Conservation (phyloP, 1,284 basidiomycete genomes). For the Rhodotorula sp. region DNA sequence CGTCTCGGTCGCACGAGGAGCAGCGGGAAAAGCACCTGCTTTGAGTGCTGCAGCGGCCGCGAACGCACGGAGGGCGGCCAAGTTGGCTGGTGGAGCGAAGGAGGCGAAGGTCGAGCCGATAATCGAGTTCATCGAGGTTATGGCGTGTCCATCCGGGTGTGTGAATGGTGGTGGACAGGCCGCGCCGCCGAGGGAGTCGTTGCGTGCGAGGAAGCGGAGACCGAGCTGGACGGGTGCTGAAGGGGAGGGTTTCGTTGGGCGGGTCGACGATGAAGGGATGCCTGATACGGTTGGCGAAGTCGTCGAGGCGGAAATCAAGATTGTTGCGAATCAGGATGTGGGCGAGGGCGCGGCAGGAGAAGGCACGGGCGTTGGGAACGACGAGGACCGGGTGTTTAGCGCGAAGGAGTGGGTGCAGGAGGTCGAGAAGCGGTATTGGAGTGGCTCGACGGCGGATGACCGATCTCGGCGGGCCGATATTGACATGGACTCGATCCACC, state of each 20-base stretch:
- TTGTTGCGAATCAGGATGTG: constrained; percentile 41
- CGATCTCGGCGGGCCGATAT: background rate
- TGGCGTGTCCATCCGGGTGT: constrained; percentile 98
- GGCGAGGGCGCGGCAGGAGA: background rate
- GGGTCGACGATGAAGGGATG: constrained; percentile 55
- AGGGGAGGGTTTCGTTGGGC: constrained; percentile 59
- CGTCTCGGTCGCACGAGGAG: constrained; percentile 62
- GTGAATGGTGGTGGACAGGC: constrained; percentile 97
- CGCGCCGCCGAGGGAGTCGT: constrained; percentile 54
- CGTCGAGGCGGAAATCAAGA: constrained; percentile 26
- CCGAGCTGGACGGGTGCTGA: constrained; percentile 52
- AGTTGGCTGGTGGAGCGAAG: constrained; percentile 44
- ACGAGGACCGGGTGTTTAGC: constrained; percentile 30
- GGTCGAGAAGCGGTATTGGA: constrained; percentile 36
- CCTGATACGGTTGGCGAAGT: constrained; percentile 48
- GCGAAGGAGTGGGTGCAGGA: constrained; percentile 41
- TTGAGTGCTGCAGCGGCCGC: constrained; percentile 60
- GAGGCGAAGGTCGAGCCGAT: constrained; percentile 53
- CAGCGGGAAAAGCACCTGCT: constrained; percentile 49
- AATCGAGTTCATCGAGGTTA: constrained; percentile 97
- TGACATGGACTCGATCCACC: constrained; percentile 6
- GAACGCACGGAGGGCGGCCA: constrained; percentile 50
- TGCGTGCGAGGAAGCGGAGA: constrained; percentile 14
- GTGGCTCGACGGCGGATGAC: background rate
- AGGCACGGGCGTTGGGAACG: background rate